Evolutionary conservation across 2,329 filamentous ascomycete genomes (phyloP), one percentile per base, ranked within the genome.

Genomic region (Alternaria novae-zelandiae): DNA sequence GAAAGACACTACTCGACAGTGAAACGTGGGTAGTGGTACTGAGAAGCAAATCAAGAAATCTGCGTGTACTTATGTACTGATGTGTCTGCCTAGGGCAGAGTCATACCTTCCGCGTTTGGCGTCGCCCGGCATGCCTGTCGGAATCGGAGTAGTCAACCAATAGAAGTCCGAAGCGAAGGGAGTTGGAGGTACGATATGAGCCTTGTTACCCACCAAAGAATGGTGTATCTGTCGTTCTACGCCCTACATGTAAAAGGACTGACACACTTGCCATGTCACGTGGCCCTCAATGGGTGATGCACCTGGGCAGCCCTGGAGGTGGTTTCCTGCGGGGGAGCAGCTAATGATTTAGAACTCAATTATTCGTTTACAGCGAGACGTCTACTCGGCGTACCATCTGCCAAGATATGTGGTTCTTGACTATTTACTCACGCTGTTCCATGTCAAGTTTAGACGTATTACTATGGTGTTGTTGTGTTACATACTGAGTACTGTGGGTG

Each of bases 61-160:
- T 32, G 30, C 30, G 6, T 32, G 30, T 32, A 15, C 28, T 57
- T 43, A 41, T 50, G 25, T 50, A 41, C 13, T 9, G 8, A 54
- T 20, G 6, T 12, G 1, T 28, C 23, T 54, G 53, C 53, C 53
- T 44, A 11, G 21, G 41, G n/a, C 17, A 44, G 21, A 54, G 36
- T 44, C 32, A 28, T 12, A 43, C 43, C n/a, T 60, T 30, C 58
- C 58, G 6, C n/a, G 53, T 60, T 43, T 11, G 43, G 59, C 32
- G 50, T 36, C 20, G 32, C 41, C 25, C 28, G 55, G 55, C 44
- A 43, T 43, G 61, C 45, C 51, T 20, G 21, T 64, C 58, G 54
- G 57, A 66, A 53, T 62, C 51, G 58, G 50, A 59, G 32, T 51
- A 47, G 20, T 21, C 25, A 20, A 28, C 55, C 51, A 63, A 46